Evolutionary conservation across 345 rosid species (phyloP).

Genomic region (Moricandia moricandioides): DNA sequence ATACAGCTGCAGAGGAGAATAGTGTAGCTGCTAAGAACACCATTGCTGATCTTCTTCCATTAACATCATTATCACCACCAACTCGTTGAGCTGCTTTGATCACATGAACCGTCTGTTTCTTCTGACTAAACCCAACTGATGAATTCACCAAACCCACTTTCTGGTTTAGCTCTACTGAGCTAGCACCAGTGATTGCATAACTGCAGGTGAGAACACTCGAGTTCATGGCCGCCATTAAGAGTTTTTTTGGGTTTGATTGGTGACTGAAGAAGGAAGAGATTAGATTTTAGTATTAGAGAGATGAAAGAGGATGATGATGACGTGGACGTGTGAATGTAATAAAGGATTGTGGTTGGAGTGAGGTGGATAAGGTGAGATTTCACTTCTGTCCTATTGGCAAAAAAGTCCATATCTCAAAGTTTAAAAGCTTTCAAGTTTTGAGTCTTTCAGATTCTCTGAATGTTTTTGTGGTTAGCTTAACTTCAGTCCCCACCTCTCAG

Average conservation of each 20-base stretch:
- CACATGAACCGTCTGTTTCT: slow-evolving; percentile 50
- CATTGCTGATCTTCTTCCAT: slow-evolving; percentile 78
- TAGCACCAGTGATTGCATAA: slow-evolving; percentile 60
- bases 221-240: slow-evolving; percentile 73
- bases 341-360: slow-evolving; percentile 69
- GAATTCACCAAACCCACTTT: slow-evolving; percentile 49
- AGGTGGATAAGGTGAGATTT: slow-evolving; percentile 98
- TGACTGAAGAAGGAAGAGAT: slow-evolving; percentile 38
- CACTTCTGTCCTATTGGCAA: slow-evolving; percentile 64
- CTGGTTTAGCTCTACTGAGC: slow-evolving; percentile 59
- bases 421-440: not conserved
- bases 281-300: slow-evolving; percentile 33
- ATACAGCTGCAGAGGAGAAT: slow-evolving; percentile 59
- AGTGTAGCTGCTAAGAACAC: slow-evolving; percentile 67
- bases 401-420: slow-evolving; percentile 10
- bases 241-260: slow-evolving; percentile 21
- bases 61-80: slow-evolving; percentile 36
- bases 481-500: not conserved
- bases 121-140: slow-evolving; percentile 38
- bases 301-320: slow-evolving; percentile 48
- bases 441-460: not conserved
- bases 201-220: slow-evolving; percentile 83
- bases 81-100: slow-evolving; percentile 65
- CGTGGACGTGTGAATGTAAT: slow-evolving; percentile 33
- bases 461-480: not conserved